Conservation (phyloP, 2,329 filamentous ascomycete species). For the Pseudogymnoascus verrucosus region DNA sequence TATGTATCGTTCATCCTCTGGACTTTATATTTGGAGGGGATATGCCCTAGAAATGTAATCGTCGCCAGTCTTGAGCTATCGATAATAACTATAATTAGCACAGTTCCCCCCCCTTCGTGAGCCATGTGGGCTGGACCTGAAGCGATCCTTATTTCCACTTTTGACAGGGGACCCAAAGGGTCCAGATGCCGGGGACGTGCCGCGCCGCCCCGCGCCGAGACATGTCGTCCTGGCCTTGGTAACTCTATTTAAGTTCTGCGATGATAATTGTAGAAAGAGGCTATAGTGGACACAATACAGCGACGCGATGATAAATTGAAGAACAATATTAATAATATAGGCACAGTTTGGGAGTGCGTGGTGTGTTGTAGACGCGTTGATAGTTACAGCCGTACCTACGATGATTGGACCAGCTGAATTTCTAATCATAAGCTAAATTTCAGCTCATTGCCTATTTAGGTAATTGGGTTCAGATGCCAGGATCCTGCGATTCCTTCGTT, state of each 20-base stretch:
- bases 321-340: background rate
- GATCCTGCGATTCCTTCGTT: background rate
- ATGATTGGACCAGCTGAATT: background rate
- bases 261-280: background rate
- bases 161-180: background rate
- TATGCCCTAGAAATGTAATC: background rate
- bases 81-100: background rate
- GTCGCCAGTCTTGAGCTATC: background rate
- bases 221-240: too few species aligned
- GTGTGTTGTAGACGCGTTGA: background rate
- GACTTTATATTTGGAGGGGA: background rate
- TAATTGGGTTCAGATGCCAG: background rate
- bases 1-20: background rate
- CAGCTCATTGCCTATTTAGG: background rate
- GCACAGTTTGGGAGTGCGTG: background rate
- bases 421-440: background rate
- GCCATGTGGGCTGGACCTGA: background rate
- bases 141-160: background rate
- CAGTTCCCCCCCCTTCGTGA: background rate
- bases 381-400: background rate
- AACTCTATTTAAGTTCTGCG: background rate
- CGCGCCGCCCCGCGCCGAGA: background rate
- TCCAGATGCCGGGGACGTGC: background rate
- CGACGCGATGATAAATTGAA: background rate
- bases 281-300: background rate